Base-by-base conservation (phyloP, 805 yeast genomes). In the Candida vaughaniae region DNA sequence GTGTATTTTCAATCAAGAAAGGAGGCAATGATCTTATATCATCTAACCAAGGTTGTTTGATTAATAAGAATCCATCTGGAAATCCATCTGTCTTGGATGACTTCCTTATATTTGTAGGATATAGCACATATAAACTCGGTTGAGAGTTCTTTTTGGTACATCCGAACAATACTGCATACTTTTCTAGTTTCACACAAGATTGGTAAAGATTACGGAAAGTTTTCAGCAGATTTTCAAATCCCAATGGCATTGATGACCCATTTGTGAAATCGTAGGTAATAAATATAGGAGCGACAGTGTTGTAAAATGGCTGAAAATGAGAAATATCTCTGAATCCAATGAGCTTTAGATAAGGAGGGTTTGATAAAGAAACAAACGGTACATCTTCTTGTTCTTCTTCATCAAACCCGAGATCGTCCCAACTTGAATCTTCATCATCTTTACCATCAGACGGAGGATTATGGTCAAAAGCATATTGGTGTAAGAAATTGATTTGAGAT, bases 161-260 rank as follows among this genome's bases (percentile, higher is more conserved):
- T 1, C 95, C 91, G 80, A 88, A 87, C 3, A 85, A 73, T 6
- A 91, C 60, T 0, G 85, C 93, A 49, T 73, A 78, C 48, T 75
- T 74, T 2, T 69, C 51, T 27, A 71, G 64, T 31, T 69, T 68
- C 4, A 62, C 53, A 59, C 93, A 60, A 3, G 80, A 71, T 39
- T 77, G 78, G 52, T 78, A 85, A 9, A 91, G 58, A 0, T 89
- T 73, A 1, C 85, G 68, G 49, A 89, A 75, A 0, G 91, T 82
- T 20, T 76, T 62, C 17, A 71, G 64, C 1, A 96, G 85, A 17
- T 90, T 85, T 17, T 70, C 59, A 41, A 65, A 75, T 0, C 71
- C 70, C 1, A 74, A 77, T 16, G 42, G 50, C 5, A 48, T 38
- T 4, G 49, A 34, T 3, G 56, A 38, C 16, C 46, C 54, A 40